Conservation (phyloP, 2,329 filamentous ascomycete species). For the Hymenoscyphus albidus region DNA sequence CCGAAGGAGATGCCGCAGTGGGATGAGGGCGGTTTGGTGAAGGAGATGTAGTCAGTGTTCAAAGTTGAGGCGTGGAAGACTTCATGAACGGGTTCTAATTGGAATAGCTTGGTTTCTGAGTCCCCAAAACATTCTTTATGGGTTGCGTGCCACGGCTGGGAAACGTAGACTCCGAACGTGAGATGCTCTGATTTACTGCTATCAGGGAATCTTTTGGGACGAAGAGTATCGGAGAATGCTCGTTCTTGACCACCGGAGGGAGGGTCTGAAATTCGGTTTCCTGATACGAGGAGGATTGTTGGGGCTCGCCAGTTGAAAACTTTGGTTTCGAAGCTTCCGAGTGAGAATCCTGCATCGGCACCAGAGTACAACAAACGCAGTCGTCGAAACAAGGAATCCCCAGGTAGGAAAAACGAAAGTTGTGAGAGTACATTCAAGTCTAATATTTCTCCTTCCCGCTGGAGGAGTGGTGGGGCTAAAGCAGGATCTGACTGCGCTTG, state of each 20-base stretch:
- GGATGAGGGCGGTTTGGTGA: constrained; percentile 58
- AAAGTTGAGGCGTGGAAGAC: constrained; percentile 62
- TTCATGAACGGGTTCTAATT: constrained; percentile 67
- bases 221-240: constrained; percentile 58
- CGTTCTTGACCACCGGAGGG: constrained; percentile 50
- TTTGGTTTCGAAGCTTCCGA: constrained; percentile 71
- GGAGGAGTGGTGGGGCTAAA: constrained; percentile 41
- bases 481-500: constrained; percentile 21
- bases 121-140: constrained; percentile 66
- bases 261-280: constrained; percentile 52
- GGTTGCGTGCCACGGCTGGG: constrained; percentile 65
- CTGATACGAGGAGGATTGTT: constrained; percentile 67
- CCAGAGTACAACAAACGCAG: constrained; percentile 68
- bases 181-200: constrained; percentile 49
- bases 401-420: constrained; percentile 68
- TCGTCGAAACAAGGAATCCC: constrained; percentile 59
- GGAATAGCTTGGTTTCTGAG: constrained; percentile 62
- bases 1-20: constrained; percentile 63
- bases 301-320: constrained; percentile 76
- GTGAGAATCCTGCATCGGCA: constrained; percentile 67
- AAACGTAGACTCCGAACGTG: constrained; percentile 64
- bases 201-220: constrained; percentile 56
- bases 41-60: constrained; percentile 65
- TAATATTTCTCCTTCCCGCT: constrained; percentile 59
- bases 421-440: constrained; percentile 63